phyloP scores from a whole-genome alignment of 2,329 filamentous ascomycete genomes.

The Phaeosphaeria sp. region DNA sequence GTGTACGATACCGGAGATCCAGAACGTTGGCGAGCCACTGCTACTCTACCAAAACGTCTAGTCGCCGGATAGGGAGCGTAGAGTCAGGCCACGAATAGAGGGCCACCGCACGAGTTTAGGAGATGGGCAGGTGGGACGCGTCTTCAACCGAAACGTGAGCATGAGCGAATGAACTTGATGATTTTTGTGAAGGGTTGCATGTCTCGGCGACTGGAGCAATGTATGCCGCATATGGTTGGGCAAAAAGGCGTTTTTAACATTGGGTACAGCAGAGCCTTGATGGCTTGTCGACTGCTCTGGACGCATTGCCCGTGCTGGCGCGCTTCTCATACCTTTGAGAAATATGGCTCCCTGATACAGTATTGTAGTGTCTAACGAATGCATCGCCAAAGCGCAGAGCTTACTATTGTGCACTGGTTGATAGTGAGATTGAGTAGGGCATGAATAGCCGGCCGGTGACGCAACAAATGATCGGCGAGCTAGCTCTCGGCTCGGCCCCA shows the following conservation, averaged over 20 bases:
- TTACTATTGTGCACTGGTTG: constrained; percentile 1
- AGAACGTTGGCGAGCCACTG: constrained; percentile 94
- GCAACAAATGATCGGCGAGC: constrained; percentile 27
- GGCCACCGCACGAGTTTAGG: constrained; percentile 12
- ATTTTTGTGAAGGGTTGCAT: constrained; percentile 45
- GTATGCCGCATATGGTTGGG: constrained; percentile 28
- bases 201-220: constrained; percentile 47
- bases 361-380: constrained; percentile 41
- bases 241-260: constrained; percentile 40
- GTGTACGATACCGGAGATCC: constrained; percentile 98
- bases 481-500: constrained; percentile 17
- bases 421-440: constrained; percentile 6
- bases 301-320: constrained; percentile 20
- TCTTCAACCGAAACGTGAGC: constrained; percentile 36
- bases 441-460: constrained; percentile 26
- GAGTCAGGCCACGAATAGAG: constrained; percentile 23
- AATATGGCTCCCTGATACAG: constrained; percentile 26
- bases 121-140: constrained; percentile 20
- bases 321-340: constrained; percentile 10
- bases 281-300: constrained; percentile 12
- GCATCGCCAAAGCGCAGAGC: constrained; percentile 15
- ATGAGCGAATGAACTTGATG: constrained; percentile 48
- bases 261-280: constrained; percentile 20
- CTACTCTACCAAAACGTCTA: constrained; percentile 73
- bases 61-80: constrained; percentile 25